Evolutionary conservation across 345 rosid genomes (phyloP).

Genomic region (Boechera stricta): DNA sequence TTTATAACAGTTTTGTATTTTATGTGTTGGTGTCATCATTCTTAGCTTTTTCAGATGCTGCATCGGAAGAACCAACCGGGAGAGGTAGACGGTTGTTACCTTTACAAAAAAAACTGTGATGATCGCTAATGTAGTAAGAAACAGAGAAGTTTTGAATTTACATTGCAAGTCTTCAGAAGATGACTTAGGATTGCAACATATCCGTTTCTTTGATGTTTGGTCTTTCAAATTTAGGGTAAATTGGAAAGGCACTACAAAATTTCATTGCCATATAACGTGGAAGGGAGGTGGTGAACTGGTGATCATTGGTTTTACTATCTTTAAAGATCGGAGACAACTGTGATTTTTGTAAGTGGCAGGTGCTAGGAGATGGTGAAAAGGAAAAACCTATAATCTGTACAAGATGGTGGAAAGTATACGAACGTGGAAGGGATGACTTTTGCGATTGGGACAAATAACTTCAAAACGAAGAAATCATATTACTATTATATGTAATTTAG

Average conservation of each 20-base stretch:
- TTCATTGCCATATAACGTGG: slow-evolving; percentile 19
- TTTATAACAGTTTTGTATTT: background rate
- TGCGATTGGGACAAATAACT: background rate
- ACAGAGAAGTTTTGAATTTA: background rate
- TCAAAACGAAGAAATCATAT: too few species aligned
- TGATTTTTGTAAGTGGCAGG: background rate
- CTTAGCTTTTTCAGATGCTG: slow-evolving; percentile 13
- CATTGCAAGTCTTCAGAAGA: slow-evolving; percentile 20
- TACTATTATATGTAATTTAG: too few species aligned
- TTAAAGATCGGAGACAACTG: background rate
- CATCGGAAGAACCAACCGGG: background rate
- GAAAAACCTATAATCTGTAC: background rate
- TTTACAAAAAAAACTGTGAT: slow-evolving; percentile 9
- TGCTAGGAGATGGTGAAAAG: background rate
- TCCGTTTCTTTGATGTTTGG: background rate
- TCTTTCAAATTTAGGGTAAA: slow-evolving; percentile 8
- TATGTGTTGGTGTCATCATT: background rate
- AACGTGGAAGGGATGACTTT: background rate
- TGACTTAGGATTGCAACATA: slow-evolving; percentile 18
- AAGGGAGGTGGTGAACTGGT: slow-evolving; percentile 11
- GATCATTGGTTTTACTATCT: slow-evolving; percentile 24
- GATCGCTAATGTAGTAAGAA: background rate
- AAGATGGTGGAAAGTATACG: background rate
- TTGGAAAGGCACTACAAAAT: slow-evolving; percentile 22
- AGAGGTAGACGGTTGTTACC: slow-evolving; percentile 9